Percentiles rank a stretch among this genome's conserved stretches.
Evolutionary conservation across 202 grass and related monocot genomes (phyloP).

Genomic region (Panicum virgatum): DNA sequence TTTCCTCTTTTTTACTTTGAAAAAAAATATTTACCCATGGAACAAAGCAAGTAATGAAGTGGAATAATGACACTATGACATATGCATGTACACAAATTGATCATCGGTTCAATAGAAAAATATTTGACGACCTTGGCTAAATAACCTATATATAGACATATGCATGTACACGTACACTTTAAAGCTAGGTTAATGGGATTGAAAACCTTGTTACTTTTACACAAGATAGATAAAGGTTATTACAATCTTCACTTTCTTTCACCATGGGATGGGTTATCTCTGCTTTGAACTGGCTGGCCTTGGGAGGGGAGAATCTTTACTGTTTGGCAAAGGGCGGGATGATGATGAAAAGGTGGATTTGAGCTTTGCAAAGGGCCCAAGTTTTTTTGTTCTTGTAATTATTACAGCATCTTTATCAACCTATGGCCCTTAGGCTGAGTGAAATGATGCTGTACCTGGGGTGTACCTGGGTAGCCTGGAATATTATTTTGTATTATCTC

Average conservation of each 20-base stretch:
- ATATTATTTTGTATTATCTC: constrained; percentile 37
- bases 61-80: not conserved
- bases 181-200: not conserved
- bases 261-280: not conserved
- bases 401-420: constrained; percentile 64
- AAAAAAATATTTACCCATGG: not conserved
- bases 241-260: no score
- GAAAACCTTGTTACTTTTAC: not conserved
- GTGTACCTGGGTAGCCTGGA: constrained; percentile 40
- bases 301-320: constrained; percentile 57
- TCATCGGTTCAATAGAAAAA: not conserved
- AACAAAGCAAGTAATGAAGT: not conserved
- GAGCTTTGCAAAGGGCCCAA: constrained; percentile 65
- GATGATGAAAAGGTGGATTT: constrained; percentile 59
- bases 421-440: constrained; percentile 34
- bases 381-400: constrained; percentile 60
- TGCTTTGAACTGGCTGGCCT: constrained; percentile 20
- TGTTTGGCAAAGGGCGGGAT: constrained; percentile 51
- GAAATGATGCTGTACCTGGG: constrained; percentile 68
- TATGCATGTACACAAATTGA: no score
- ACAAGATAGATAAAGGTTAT: not conserved
- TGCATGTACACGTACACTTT: not conserved
- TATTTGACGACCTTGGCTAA: not conserved
- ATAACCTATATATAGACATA: not conserved
- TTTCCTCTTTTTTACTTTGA: not conserved